A percentile compares a stretch with the other conserved stretches of the same genome.
These are phyloP conservation scores for Suillus sp. DNA, from an alignment of 768 basidiomycete species.

Conservation along the genomic window DNA sequence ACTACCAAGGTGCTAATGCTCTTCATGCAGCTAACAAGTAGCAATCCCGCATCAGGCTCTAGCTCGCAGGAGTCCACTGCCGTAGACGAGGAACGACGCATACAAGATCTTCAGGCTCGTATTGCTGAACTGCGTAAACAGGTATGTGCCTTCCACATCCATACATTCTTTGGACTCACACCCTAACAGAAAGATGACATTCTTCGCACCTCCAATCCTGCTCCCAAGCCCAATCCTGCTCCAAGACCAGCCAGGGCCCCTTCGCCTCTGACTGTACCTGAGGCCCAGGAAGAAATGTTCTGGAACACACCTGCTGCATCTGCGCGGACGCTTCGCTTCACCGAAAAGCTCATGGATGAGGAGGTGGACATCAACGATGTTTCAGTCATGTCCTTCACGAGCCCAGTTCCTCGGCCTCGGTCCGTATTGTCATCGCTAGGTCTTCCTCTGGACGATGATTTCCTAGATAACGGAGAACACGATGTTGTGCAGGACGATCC, in stretches of 20 bases:
- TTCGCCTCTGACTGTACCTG: constrained; percentile 25
- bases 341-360: constrained; percentile 64
- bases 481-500: background rate
- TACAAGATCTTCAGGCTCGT: constrained; percentile 44
- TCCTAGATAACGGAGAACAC: constrained; percentile 1
- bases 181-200: constrained; percentile 30
- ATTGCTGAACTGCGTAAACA: constrained; percentile 43
- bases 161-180: background rate
- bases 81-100: constrained; percentile 43
- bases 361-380: constrained; percentile 57
- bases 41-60: constrained; percentile 23
- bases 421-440: constrained; percentile 32
- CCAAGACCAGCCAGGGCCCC: constrained; percentile 19
- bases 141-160: constrained; percentile 31
- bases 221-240: constrained; percentile 20
- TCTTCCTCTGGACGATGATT: background rate
- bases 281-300: constrained; percentile 55
- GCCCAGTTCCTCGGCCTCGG: constrained; percentile 40
- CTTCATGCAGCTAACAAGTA: constrained; percentile 15
- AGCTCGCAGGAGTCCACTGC: constrained; percentile 31
- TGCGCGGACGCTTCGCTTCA: constrained; percentile 62
- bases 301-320: constrained; percentile 61
- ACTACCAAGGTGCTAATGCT: background rate
- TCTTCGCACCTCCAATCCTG: constrained; percentile 26
- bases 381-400: constrained; percentile 48